Evolutionary conservation across 352 stramenopile species (phyloP), one percentile per base, ranked within the genome.

Genomic region (Plasmopara muralis): DNA sequence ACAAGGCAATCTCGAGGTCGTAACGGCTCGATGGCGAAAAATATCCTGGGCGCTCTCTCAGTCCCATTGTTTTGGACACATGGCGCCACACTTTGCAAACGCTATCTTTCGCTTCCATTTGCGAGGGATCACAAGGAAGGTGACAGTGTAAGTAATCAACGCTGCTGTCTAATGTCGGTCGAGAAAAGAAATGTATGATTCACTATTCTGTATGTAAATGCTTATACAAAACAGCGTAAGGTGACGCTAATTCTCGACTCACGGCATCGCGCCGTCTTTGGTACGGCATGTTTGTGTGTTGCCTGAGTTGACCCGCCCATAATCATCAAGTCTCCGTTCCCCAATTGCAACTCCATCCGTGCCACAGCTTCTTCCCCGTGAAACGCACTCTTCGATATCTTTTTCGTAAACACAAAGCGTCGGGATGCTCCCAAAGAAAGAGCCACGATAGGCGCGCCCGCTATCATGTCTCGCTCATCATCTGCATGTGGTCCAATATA

Each of bases 401-500:
- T 68, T 16, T 66, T 73, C 4, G 68, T 74, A 44, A 93, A 75
- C 12, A 91, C 55, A 52, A 93, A 93, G 28, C 78, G 72, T 38
- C 83, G 57, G 41, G 70, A 57, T 14, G 80, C 80, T 43, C 83
- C 80, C 46, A 85, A 72, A 0, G 80, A 89, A n/a, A 93, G 47
- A 8, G 74, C 73, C 9, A 86, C 61, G 37, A 93, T 85, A 1
- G 83, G 83, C 40, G 65, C 76, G 1, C 64, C 47, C 6, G 41
- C 33, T 20, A 74, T 57, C 35, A 95, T 66, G 25, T 73, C 62
- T 7, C 55, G 41, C 48, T 89, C 83, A 46, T 91, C 67, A 47
- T 95, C 85, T 0, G 76, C 69, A 48, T 93, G 85, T 0, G 81
- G 66, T 6, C 82, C 85, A 40, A 95, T 89, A 55, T 86, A 85